Evolutionary conservation across 2,329 filamentous ascomycete species (phyloP).

Genomic region (Magnaporthales sp.): DNA sequence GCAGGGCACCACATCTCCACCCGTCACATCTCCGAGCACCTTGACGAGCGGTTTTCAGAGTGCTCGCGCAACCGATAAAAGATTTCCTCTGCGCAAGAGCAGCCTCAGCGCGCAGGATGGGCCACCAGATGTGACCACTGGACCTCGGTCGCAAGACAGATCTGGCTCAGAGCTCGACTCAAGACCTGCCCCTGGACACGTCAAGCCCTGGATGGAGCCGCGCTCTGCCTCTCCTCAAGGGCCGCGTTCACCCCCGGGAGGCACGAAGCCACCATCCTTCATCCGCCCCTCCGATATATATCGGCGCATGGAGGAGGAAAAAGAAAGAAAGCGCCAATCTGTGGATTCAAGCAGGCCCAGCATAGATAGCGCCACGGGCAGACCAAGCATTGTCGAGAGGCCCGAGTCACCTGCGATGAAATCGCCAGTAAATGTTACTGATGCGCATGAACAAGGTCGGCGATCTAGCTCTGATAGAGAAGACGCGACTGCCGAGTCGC

Average conservation of each 20-base stretch:
- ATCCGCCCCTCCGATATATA: conserved; percentile 72
- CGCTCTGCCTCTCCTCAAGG: conserved; percentile 30
- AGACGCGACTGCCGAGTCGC: conserved; percentile 22
- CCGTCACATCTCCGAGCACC: neutral
- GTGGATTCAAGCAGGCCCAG: conserved; percentile 49
- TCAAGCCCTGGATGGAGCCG: conserved; percentile 23
- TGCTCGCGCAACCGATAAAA: conserved; percentile 18
- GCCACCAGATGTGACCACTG: conserved; percentile 15
- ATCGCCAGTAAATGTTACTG: neutral
- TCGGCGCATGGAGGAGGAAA: conserved; percentile 60
- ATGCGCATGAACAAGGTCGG: conserved; percentile 10
- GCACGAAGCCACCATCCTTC: conserved; percentile 49
- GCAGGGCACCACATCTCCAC: conserved; percentile 6
- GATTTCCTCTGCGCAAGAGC: conserved; percentile 52
- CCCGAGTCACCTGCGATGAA: conserved; percentile 12
- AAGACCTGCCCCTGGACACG: conserved; percentile 18
- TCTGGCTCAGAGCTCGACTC: conserved; percentile 12
- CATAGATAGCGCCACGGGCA: conserved; percentile 37
- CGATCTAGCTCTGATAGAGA: conserved; percentile 20
- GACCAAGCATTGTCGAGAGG: conserved; percentile 18
- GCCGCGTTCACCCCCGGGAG: conserved; percentile 24
- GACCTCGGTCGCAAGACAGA: neutral
- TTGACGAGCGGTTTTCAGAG: conserved; percentile 14
- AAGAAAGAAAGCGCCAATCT: conserved; percentile 44
- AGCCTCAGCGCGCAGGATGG: conserved; percentile 42